phyloP scores from a whole-genome alignment of 192 early-diverging fungal species.

The Coemansia sp. region DNA sequence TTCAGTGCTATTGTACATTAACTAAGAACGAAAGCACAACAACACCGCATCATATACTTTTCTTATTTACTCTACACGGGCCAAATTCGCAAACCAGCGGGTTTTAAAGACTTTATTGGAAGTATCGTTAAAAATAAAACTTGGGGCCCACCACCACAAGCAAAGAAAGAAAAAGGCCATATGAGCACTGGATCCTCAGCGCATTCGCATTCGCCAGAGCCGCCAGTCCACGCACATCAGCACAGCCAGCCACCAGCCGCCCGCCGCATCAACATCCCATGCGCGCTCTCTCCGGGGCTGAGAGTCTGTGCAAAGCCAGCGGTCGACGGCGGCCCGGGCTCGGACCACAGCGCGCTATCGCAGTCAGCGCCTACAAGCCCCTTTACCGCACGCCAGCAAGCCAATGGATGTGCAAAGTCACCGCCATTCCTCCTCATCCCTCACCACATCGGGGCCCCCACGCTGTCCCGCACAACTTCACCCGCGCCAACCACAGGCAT shows the following conservation, averaged over 20 bases:
- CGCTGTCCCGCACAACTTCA: not conserved
- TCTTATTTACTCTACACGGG: too few species aligned
- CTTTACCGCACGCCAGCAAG: not conserved
- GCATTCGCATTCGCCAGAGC: not conserved
- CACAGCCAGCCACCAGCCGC: not conserved
- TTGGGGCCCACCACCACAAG: not conserved
- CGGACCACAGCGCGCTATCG: slow-evolving; percentile 9
- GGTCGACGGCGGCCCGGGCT: not conserved
- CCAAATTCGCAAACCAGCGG: too few species aligned
- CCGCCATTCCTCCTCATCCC: slow-evolving; percentile 1
- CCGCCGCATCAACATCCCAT: not conserved
- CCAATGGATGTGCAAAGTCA: not conserved
- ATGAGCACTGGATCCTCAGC: not conserved
- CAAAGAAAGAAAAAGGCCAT: not conserved
- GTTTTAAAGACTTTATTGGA: too few species aligned
- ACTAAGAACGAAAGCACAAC: too few species aligned
- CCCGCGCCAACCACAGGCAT: not conserved
- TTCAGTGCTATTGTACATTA: too few species aligned
- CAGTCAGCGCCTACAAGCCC: slow-evolving; percentile 44
- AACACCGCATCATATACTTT: too few species aligned
- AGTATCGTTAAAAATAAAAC: too few species aligned
- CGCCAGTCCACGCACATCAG: not conserved
- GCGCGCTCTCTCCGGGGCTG: not conserved
- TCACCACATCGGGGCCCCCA: not conserved
- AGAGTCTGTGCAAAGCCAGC: not conserved